Conservation (phyloP, 2,329 filamentous ascomycete species). For the Xylaria sp. region DNA sequence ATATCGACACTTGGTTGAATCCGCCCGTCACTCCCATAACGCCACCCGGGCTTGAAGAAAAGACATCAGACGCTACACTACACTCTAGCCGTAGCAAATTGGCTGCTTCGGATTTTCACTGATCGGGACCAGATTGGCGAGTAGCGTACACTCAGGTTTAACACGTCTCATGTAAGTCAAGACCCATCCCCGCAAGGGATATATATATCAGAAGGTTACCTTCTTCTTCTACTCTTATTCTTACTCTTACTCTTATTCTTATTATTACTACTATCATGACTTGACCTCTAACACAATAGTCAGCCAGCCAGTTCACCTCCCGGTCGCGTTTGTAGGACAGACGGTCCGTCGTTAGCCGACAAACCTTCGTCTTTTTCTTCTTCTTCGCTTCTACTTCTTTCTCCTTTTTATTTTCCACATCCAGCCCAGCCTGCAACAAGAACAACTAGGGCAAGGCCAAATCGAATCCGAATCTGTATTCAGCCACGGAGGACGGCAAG, state of each 20-base stretch:
- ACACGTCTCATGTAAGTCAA: slow-evolving; percentile 21
- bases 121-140: slow-evolving; percentile 8
- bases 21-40: slow-evolving; percentile 4
- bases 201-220: background rate
- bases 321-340: slow-evolving; percentile 45
- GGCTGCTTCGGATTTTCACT: slow-evolving; percentile 23
- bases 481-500: slow-evolving; percentile 10
- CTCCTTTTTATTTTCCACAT: slow-evolving; percentile 6
- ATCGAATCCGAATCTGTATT: background rate
- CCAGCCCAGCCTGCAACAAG: slow-evolving; percentile 10
- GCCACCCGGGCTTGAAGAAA: background rate
- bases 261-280: background rate
- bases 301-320: slow-evolving; percentile 4
- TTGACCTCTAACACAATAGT: background rate
- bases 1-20: background rate
- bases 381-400: background rate
- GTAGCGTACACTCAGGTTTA: slow-evolving; percentile 15
- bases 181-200: slow-evolving; percentile 16
- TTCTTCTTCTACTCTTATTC: background rate
- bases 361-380: slow-evolving; percentile 14
- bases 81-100: background rate
- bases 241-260: background rate
- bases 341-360: slow-evolving; percentile 36
- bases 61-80: background rate
- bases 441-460: background rate